Conservation (phyloP, 768 basidiomycete genomes). For the Suillus occidentalis region DNA sequence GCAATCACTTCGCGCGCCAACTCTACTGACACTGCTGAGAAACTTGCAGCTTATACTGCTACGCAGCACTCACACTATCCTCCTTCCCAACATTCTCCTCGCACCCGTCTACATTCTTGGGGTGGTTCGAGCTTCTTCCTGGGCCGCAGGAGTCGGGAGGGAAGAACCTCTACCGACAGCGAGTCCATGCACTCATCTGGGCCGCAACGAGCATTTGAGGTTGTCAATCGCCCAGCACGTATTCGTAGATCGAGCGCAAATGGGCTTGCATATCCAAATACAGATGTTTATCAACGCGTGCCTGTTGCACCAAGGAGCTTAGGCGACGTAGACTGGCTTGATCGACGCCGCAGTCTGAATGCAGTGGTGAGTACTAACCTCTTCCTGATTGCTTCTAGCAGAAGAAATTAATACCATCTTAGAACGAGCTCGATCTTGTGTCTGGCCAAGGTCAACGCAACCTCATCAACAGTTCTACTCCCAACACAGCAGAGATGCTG, state of each 20-base stretch:
- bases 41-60: conserved; percentile 32
- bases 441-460: conserved; percentile 57
- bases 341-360: conserved; percentile 68
- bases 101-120: conserved; percentile 38
- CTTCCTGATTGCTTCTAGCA: conserved; percentile 15
- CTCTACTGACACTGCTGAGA: conserved; percentile 43
- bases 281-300: conserved; percentile 45
- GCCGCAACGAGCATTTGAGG: conserved; percentile 45
- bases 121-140: conserved; percentile 38
- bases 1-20: conserved; percentile 31
- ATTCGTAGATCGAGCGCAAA: conserved; percentile 52
- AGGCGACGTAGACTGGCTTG: conserved; percentile 77
- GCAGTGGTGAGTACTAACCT: conserved; percentile 54
- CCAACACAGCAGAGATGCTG: conserved; percentile 51
- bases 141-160: conserved; percentile 35
- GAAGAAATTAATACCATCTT: conserved; percentile 11
- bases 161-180: conserved; percentile 41
- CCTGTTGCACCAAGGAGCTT: conserved; percentile 52
- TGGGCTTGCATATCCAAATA: conserved; percentile 42
- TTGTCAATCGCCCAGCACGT: conserved; percentile 49
- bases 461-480: conserved; percentile 40
- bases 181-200: conserved; percentile 35
- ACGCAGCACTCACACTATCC: conserved; percentile 32
- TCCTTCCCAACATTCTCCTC: conserved; percentile 33
- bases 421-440: conserved; percentile 77